Evolutionary conservation across 148 eudicot species (phyloP), one percentile per base, ranked within the genome.

Genomic region (Diospyros lotus): DNA sequence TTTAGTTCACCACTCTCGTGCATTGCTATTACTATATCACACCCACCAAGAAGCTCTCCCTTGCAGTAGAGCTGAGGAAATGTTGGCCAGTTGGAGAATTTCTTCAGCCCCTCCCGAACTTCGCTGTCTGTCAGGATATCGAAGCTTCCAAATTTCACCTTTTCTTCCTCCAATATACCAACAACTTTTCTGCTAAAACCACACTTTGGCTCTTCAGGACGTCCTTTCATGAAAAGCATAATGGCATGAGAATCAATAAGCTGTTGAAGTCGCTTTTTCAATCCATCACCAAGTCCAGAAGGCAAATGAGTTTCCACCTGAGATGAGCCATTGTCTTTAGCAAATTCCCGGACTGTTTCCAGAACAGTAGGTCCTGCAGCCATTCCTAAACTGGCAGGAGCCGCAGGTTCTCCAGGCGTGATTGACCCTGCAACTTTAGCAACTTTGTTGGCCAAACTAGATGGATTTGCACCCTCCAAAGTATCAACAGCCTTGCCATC

Each of bases 181-280:
- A 96, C 87, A 9, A 91, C 87, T 80, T 93, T 90, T 75, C 84
- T 83, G 81, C 98, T 96, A 73, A 96, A 96, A 64, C 98, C 98
- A 77, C 99, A 96, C 72, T 87, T 73, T 6, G 99, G 98, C 28
- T 85, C 90, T 80, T 89, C 85, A 12, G 99, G 90, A 80, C 38
- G 87, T 54, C 99, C 99, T 89, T 96, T 96, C 95, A 96, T 96
- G 88, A 96, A 96, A 66, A 96, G 95, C 92, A 96, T 91, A 61
- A 96, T 75, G 4, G 93, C 80, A 6, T 91, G 90, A 78, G 97
- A 89, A 63, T 70, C 74, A 39, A 88, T 79, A 62, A 96, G 82
- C 77, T 87, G 88, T 72, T 87, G 68, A 15, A 96, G 86, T 68
- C 86, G 84, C 73, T 78, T 77, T 79, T 86, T 79, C 41, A 93